Evolutionary conservation across 768 basidiomycete genomes (phyloP), one percentile per base, ranked within the genome.

Genomic region (Kwoniella newhampshirensis): DNA sequence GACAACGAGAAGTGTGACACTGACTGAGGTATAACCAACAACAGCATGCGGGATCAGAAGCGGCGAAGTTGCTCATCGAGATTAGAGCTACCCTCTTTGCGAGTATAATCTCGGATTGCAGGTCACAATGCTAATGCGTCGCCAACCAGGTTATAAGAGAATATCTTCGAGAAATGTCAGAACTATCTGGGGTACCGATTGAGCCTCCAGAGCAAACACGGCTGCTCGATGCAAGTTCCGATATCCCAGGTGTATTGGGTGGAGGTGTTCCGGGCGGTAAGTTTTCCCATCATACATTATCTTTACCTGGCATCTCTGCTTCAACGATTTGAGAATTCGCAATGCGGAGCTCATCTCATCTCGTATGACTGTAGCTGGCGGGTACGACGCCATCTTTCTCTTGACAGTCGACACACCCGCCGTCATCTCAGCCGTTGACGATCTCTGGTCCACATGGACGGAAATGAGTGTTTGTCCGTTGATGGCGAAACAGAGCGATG

Each of bases 381-480:
- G 96, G 1, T 98, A 89, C 75, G 96, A 99, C 72, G 96, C 96
- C 6, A 83, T 98, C 57, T 98, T 92, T 91, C 79, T 99, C 4
- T 83, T 99, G 15, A 83, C 92, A 17, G 82, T 87, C 67, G 75
- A 78, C 15, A 49, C 39, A 82, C 84, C 35, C 15, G 18, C 47
- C 66, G 78, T 59, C 75, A 77, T 64, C 72, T 76, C 52, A 1
- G 51, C 58, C n/a, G 71, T 79, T 3, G 76, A 77, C 45, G 27
- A 47, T 11, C 48, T 79, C 8, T 77, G 78, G 74, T 48, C 51
- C 7, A 51, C 44, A 2, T 80, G 75, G 73, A 71, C 55, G 7
- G 75, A 77, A 36, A 78, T 80, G 75, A 69, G 66, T 9, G 78
- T 80, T 4, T 73, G 75, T 42, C 77, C 79, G 2, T 59, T 80